phyloP scores from a whole-genome alignment of 1,139 yeast genomes.

The Saccharomyces hybrid region DNA sequence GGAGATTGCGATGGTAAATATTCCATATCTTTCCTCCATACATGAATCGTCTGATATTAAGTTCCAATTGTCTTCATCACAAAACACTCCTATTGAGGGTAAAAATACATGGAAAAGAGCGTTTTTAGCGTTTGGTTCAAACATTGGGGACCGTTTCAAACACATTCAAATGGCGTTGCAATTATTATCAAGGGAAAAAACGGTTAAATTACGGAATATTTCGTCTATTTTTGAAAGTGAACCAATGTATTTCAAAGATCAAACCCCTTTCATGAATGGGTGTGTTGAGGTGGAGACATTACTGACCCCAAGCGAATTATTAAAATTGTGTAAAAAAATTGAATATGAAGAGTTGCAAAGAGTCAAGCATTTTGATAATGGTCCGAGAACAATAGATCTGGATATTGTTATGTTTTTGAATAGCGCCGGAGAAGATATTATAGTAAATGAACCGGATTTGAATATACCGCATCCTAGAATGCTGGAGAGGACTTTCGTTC shows the following conservation, averaged over 20 bases:
- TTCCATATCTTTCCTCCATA: not conserved
- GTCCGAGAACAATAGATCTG: conserved; percentile 85
- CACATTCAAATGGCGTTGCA: conserved; percentile 56
- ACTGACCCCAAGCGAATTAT: conserved; percentile 55
- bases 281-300: conserved; percentile 55
- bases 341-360: conserved; percentile 70
- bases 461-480: conserved; percentile 80
- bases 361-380: conserved; percentile 73
- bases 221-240: conserved; percentile 81
- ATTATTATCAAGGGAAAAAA: conserved; percentile 37
- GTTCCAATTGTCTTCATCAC: conserved; percentile 26
- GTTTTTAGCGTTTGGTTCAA: conserved; percentile 84
- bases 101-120: conserved; percentile 42
- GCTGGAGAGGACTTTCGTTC: conserved; percentile 84
- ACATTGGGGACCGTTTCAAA: conserved; percentile 61
- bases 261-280: conserved; percentile 78
- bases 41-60: not conserved
- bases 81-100: conserved; percentile 2
- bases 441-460: conserved; percentile 47
- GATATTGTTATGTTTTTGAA: conserved; percentile 62
- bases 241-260: conserved; percentile 87
- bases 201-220: conserved; percentile 45
- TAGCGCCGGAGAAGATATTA: conserved; percentile 21
- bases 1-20: conserved; percentile 26
- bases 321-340: conserved; percentile 57